These are phyloP conservation scores for Gaeumannomyces tritici DNA, from an alignment of 2,329 filamentous ascomycete genomes.

Conservation along the genomic window DNA sequence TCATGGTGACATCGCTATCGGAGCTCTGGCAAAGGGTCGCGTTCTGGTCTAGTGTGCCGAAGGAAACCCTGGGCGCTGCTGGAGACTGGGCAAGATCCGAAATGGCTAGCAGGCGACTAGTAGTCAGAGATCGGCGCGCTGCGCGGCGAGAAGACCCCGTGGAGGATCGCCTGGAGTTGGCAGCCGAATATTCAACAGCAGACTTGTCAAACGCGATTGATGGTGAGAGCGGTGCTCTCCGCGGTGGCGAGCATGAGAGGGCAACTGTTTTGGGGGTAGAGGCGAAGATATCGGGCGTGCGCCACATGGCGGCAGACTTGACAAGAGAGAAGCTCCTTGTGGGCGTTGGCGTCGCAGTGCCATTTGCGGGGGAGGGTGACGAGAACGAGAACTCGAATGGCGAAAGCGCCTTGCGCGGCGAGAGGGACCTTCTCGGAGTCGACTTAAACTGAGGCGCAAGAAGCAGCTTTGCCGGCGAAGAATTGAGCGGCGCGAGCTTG, in stretches of 20 bases:
- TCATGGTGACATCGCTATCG: not conserved
- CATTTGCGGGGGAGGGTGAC: not conserved
- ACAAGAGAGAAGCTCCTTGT: not conserved
- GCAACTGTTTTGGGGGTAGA: not conserved
- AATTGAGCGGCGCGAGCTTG: not conserved
- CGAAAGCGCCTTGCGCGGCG: not conserved
- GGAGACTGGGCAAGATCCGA: not conserved
- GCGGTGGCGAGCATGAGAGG: not conserved
- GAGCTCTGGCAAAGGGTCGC: not conserved
- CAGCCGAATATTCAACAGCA: not conserved
- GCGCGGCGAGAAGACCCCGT: not conserved
- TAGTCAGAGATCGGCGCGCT: not conserved
- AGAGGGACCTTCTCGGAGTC: not conserved
- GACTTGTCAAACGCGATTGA: not conserved
- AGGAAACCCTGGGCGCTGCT: not conserved
- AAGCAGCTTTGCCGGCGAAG: not conserved
- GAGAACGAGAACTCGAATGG: not conserved
- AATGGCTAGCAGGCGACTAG: slow-evolving; percentile 1
- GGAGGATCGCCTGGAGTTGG: not conserved
- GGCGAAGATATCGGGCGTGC: slow-evolving; percentile 1
- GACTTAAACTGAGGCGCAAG: not conserved
- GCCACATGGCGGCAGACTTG: not conserved
- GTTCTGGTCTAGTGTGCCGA: not conserved
- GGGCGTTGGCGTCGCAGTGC: not conserved
- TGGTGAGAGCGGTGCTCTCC: not conserved